These are phyloP conservation scores for Corrigiola litoralis DNA, from an alignment of 179 eudicot genomes.

Conservation along the genomic window DNA sequence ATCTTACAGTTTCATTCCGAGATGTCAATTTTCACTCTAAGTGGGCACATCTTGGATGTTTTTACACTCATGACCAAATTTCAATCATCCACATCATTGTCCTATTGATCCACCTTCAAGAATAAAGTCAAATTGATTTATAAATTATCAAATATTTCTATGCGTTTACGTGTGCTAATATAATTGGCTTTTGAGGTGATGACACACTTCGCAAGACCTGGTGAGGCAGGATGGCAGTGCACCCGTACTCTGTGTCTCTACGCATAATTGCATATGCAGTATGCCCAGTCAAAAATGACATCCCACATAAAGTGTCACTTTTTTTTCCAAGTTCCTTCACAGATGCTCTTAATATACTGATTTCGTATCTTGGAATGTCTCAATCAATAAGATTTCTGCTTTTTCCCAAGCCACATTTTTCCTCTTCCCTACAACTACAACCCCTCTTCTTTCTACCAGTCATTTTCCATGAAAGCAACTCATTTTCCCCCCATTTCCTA, in stretches of 20 bases:
- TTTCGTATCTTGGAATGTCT: conserved; percentile 22
- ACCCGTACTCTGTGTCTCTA: conserved; percentile 6
- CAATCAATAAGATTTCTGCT: conserved; percentile 23
- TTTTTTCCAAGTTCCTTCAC: background rate
- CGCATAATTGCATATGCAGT: background rate
- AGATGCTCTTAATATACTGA: background rate
- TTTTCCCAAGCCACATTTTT: background rate
- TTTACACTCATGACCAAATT: too few species aligned
- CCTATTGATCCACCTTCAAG: too few species aligned
- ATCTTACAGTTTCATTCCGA: too few species aligned
- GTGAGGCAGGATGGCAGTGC: background rate
- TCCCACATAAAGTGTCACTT: background rate
- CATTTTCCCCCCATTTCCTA: background rate
- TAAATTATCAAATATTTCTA: too few species aligned
- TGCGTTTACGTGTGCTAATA: too few species aligned
- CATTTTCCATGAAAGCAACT: background rate
- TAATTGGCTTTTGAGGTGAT: background rate
- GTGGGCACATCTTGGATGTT: too few species aligned
- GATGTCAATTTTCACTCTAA: too few species aligned
- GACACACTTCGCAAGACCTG: background rate
- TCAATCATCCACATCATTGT: too few species aligned
- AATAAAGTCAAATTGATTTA: too few species aligned
- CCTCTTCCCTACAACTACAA: background rate
- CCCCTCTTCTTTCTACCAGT: background rate
- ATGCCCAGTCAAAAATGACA: conserved; percentile 6